These are phyloP conservation scores for Saccharomyces hybrid DNA, from an alignment of 1,139 yeast genomes.

Conservation along the genomic window DNA sequence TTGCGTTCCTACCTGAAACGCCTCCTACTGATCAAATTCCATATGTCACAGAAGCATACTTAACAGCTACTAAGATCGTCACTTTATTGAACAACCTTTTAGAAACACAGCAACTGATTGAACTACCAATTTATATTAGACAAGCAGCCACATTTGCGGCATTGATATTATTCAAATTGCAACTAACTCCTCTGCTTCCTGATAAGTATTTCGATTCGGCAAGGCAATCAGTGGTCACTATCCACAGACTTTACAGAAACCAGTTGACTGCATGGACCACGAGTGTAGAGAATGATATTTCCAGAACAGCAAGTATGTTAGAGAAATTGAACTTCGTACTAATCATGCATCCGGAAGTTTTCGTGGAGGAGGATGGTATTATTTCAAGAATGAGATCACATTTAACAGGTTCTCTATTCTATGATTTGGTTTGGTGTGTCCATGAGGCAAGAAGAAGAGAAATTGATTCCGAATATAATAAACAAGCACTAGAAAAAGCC, in stretches of 20 bases:
- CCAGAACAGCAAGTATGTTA: slow-evolving; percentile 86
- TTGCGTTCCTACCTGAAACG: slow-evolving; percentile 86
- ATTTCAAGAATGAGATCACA: slow-evolving; percentile 88
- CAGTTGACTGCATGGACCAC: slow-evolving; percentile 83
- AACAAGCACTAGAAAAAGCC: slow-evolving; percentile 31
- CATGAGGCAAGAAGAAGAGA: slow-evolving; percentile 87
- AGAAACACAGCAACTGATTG: slow-evolving; percentile 62
- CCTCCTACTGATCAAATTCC: slow-evolving; percentile 78
- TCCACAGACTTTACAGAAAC: slow-evolving; percentile 78
- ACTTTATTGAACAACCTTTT: slow-evolving; percentile 70
- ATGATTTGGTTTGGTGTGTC: slow-evolving; percentile 89
- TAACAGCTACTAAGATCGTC: slow-evolving; percentile 73
- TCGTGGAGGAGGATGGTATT: slow-evolving; percentile 60
- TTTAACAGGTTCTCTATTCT: slow-evolving; percentile 81
- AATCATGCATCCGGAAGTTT: slow-evolving; percentile 79
- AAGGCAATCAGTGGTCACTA: slow-evolving; percentile 88
- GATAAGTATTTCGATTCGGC: slow-evolving; percentile 82
- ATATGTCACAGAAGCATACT: slow-evolving; percentile 74
- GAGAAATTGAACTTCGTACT: slow-evolving; percentile 84
- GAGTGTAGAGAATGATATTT: slow-evolving; percentile 81
- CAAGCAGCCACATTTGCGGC: slow-evolving; percentile 82
- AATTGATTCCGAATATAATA: slow-evolving; percentile 39
- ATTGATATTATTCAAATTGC: slow-evolving; percentile 69
- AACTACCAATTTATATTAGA: slow-evolving; percentile 79
- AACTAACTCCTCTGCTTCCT: slow-evolving; percentile 66